Base-by-base conservation (phyloP, 2,329 filamentous ascomycete genomes). In the Sclerotiophoma versabilis region DNA sequence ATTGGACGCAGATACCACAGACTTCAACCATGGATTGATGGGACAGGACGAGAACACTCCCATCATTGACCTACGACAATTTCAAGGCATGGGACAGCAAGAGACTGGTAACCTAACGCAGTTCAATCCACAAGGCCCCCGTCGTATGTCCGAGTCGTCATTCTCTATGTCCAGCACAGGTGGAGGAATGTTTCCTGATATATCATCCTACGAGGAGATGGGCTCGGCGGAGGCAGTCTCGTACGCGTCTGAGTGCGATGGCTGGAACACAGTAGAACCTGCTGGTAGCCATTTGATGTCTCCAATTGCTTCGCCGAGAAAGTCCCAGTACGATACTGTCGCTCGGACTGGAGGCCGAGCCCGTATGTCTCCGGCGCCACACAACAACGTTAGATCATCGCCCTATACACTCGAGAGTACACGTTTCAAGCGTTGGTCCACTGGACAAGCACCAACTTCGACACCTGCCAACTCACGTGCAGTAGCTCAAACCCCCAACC, bases 341-440 rank as follows among this genome's bases (percentile, higher is more conserved):
- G 66, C 74, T 17, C 63, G 73, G 81, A 39, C 86, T 84, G 71
- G 72, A 59, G 90, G 87, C 73, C 84, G 88, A 46, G 87, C 88
- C 19, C 83, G 88, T 33, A 87, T 87, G 11, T 91, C 89, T 38
- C 88, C 88, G 30, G 90, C 88, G 26, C 88, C 89, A 19, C 83
- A 88, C 37, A 86, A 85, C 26, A 86, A 82, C 49, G 81, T 88
- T 69, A 84, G 89, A 57, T 84, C 88, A 33, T 87, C 86, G 15
- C 89, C 89, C 0, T 92, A 92, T 75, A 87, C 79, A 44, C 81
- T 91, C 44, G 88, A 91, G 38, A 83, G 81, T 46, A 81, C 80
- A 38, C 83, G 87, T 58, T 86, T 82, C 70, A 91, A 92, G 79
- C 82, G 89, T 62, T 92, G 89, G 89, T 92, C 89, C 17, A 92